Evolutionary conservation across 148 eudicot species (phyloP), one percentile per base, ranked within the genome.

Genomic region (Nepenthes gracilis): DNA sequence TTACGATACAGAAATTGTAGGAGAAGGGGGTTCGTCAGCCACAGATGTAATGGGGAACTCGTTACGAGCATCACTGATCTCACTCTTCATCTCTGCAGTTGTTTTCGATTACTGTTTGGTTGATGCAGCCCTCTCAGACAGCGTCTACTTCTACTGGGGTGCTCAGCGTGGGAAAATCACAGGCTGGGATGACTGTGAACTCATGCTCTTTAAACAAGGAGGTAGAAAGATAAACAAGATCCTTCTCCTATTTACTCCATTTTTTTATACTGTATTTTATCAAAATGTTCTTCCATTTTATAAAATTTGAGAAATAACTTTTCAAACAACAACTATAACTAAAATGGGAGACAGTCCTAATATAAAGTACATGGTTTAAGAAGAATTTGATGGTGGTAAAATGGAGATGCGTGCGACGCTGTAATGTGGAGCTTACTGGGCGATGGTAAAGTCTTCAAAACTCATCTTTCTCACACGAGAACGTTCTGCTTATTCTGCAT

Each of bases 81-180:
- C 37, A 2, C 33, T 54, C 36, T 32, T 54, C 4, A 33, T 43
- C 6, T 56, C 51, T 11, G 10, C 32, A 10, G 15, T 64, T 5
- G 67, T 36, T 9, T 11, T 64, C 12, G 58, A 38, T 34, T 23
- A 7, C 3, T 33, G 58, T 8, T 55, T 13, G 33, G 68, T 57
- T 4, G 54, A 65, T 6, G 68, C 68, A 14, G n/a, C 12, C 2
- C 40, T 55, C 54, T 33, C 61, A n/a, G 15, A n/a, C 2, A 34
- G 35, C 32, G 23, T 40, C 15, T 59, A 64, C 53, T 68, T 64
- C 70, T 45, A 60, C 61, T 74, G 73, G 77, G 66, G 62, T 54
- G 65, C 54, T 38, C 57, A 69, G 7, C 65, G 60, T 23, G 61
- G 54, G 14, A 2, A 13, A 13, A 33, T 64, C 69, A 52, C 64